A percentile compares a stretch with the other conserved stretches of the same genome.
These are phyloP conservation scores for Leptomonas seymouri DNA, from an alignment of 208 protist species.

Conservation along the genomic window DNA sequence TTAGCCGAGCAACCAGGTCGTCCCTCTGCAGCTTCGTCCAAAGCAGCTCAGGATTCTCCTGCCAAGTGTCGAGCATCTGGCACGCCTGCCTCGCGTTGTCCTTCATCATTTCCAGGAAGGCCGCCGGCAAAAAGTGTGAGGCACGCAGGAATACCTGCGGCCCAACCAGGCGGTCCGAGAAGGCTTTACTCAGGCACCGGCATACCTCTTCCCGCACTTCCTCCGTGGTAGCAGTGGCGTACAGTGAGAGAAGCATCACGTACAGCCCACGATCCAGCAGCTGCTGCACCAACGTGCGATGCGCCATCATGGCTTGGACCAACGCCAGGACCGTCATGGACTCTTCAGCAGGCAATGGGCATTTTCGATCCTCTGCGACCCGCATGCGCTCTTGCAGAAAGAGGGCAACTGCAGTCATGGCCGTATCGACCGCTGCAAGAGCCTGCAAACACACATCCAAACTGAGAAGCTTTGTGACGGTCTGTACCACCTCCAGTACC, in stretches of 20 bases:
- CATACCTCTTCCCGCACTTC: conserved; percentile 57
- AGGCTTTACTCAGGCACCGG: conserved; percentile 53
- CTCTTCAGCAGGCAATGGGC: conserved; percentile 5
- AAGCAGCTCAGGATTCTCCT: conserved; percentile 94
- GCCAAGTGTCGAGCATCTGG: conserved; percentile 84
- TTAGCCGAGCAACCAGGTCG: conserved; percentile 43
- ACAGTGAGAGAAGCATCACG: conserved; percentile 63
- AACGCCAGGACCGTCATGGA: conserved; percentile 20
- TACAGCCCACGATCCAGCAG: conserved; percentile 82
- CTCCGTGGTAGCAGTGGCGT: conserved; percentile 49
- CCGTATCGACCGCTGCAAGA: conserved; percentile 27
- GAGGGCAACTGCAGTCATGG: conserved; percentile 29
- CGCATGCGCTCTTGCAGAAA: conserved; percentile 21
- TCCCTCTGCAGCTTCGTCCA: conserved; percentile 85
- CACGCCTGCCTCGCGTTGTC: conserved; percentile 80
- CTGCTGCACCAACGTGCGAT: conserved; percentile 63
- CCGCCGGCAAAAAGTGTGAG: conserved; percentile 80
- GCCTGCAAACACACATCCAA: conserved; percentile 33
- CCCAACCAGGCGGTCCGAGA: conserved; percentile 88
- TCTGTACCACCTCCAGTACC: conserved; percentile 40
- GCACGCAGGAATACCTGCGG: conserved; percentile 76
- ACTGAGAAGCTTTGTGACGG: conserved; percentile 28
- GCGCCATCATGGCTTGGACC: conserved; percentile 38
- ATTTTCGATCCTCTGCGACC: background rate
- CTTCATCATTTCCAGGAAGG: conserved; percentile 92